A percentile compares a stretch with the other conserved stretches of the same genome.
These are phyloP conservation scores for Vaccinium darrowii DNA, from an alignment of 148 eudicot species.

Conservation along the genomic window DNA sequence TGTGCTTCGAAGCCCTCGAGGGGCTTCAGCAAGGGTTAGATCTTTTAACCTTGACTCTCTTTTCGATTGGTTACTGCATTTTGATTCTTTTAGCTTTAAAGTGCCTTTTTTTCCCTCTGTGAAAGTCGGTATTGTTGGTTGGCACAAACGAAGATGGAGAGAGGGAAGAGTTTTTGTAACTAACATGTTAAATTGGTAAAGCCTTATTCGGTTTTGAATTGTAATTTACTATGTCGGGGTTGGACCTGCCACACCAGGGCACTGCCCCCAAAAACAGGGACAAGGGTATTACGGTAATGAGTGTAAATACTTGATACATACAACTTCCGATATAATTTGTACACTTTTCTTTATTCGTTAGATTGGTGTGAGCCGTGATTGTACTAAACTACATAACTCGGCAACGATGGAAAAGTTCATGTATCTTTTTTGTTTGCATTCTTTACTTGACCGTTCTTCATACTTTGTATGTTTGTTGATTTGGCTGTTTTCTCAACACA, in stretches of 20 bases:
- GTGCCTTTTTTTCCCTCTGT: neutral
- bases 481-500: neutral
- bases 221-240: neutral
- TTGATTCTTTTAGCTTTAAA: neutral
- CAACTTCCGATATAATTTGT: neutral
- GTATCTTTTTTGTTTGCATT: neutral
- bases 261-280: neutral
- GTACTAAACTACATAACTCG: neutral
- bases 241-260: neutral
- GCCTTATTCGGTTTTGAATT: neutral
- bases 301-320: neutral
- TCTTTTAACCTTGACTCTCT: neutral
- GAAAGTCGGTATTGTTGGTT: no score
- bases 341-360: no score
- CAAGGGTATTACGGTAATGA: neutral
- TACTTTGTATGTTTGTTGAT: neutral
- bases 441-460: neutral
- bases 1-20: conserved; percentile 50
- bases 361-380: no score
- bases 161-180: neutral
- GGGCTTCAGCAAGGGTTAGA: conserved; percentile 60
- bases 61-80: neutral
- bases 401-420: neutral
- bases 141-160: neutral
- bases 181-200: neutral